Evolutionary conservation across 495 filamentous ascomycete genomes (phyloP), one percentile per base, ranked within the genome.

Genomic region (Acidomyces sp.): DNA sequence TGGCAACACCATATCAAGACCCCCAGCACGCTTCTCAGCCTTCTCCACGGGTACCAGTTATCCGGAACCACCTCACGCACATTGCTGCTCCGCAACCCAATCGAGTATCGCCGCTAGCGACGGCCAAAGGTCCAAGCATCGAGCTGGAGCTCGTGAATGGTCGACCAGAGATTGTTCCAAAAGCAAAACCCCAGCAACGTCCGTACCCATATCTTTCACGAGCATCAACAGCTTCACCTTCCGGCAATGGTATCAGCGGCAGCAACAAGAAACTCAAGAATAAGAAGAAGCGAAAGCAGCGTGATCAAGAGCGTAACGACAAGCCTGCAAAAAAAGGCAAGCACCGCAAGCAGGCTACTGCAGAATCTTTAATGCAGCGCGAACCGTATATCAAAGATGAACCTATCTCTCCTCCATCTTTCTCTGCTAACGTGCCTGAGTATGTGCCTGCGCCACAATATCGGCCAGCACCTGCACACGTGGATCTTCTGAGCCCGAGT

Each of bases 31-130:
- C 37, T n/a, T 27, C 28, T n/a, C 48, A 40, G 6, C 18, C 43
- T 6, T 54, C 51, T 9, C 41, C 48, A 10, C 61, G 62, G 33
- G 62, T 70, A 24, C 67, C 61, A 34, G 59, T 78, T 25, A 58
- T 76, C 39, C 64, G 65, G 43, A 78, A 76, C 49, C 70, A 75
- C 49, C 75, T 78, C 37, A 70, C 64, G 10, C 81, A 80, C 13
- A 84, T 85, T 19, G 63, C 80, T 48, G 85, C 85, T 33, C 85
- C 85, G 26, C 82, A 83, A 43, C 85, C 85, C 22, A 77, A 79
- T 23, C 75, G 82, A 48, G 79, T 90, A 16, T 86, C 85, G 15
- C 82, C 82, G 6, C 57, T 90, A 33, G 77, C 80, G 17, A 67
- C 69, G 20, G 63, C 75, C 30, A 80, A 78, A 53, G 66, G 66